A percentile compares a stretch with the other conserved stretches of the same genome.
phyloP scores from a whole-genome alignment of 179 eudicot species.

The Heliamphora pulchella region DNA sequence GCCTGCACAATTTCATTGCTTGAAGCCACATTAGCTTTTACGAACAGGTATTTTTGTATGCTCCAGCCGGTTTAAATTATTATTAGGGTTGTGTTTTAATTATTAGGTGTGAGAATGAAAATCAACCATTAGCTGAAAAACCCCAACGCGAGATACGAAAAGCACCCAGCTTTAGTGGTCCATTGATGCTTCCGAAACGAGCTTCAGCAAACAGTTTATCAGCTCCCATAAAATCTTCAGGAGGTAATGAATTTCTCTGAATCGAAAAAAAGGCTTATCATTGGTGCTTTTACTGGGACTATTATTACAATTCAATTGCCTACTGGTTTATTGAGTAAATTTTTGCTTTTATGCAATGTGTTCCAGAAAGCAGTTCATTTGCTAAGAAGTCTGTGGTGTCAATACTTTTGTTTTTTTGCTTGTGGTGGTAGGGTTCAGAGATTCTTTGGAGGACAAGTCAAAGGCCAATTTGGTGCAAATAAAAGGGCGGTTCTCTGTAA shows the following conservation, averaged over 20 bases:
- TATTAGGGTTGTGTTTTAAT: neutral
- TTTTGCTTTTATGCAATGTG: neutral
- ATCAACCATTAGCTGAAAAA: constrained; percentile 43
- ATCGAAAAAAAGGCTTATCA: neutral
- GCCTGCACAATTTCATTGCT: neutral
- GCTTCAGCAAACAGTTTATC: constrained; percentile 98
- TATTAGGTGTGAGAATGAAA: constrained; percentile 57
- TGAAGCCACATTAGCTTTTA: neutral
- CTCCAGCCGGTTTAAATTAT: neutral
- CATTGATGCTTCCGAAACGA: constrained; percentile 78
- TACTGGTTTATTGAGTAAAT: neutral
- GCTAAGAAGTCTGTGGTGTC: neutral
- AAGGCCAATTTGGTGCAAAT: constrained; percentile 89
- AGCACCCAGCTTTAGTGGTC: constrained; percentile 92
- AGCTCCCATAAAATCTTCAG: constrained; percentile 92
- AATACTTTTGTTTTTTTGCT: neutral
- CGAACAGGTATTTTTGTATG: neutral
- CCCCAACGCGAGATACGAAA: constrained; percentile 43
- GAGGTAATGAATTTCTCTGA: constrained; percentile 42
- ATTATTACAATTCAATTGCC: neutral
- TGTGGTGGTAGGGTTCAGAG: constrained; percentile 55
- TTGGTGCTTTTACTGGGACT: neutral
- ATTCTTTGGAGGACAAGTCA: constrained; percentile 84
- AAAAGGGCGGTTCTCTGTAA: constrained; percentile 93
- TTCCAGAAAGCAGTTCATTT: neutral